These are phyloP conservation scores for Pterothamnion heteromorphum DNA, from an alignment of 31 red algal species.

Conservation along the genomic window DNA sequence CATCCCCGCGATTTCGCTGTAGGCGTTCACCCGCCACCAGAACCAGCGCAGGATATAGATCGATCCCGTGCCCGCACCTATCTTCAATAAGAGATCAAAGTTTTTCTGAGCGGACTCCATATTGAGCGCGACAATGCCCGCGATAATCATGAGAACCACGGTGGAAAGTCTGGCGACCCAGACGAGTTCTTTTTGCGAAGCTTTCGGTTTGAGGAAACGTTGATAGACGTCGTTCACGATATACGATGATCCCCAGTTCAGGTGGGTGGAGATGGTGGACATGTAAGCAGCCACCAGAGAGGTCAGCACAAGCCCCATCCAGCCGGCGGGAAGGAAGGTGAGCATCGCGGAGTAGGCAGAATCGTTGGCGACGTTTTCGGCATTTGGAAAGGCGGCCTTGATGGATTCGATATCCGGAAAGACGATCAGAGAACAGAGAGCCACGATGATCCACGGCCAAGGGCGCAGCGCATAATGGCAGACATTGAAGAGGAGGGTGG, in stretches of 20 bases:
- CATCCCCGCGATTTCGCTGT: neutral
- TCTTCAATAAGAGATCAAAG: constrained; percentile 4
- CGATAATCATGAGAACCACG: neutral
- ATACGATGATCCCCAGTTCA: constrained; percentile 20
- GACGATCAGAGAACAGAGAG: constrained; percentile 12
- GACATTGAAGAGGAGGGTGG: neutral
- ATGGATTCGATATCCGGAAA: neutral
- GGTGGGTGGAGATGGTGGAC: constrained; percentile 25
- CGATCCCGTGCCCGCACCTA: constrained; percentile 28
- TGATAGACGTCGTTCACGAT: constrained; percentile 26
- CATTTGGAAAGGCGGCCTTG: neutral
- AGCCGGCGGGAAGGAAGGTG: neutral
- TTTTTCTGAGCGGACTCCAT: neutral
- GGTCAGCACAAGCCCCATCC: neutral
- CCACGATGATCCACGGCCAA: constrained; percentile 42
- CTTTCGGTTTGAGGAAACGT: neutral
- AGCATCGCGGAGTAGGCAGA: constrained; percentile 20
- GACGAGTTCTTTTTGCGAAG: neutral
- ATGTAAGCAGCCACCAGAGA: constrained; percentile 9
- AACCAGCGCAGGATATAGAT: constrained; percentile 24
- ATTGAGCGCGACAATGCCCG: neutral
- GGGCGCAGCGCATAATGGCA: constrained; percentile 30
- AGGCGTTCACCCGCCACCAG: constrained; percentile 34
- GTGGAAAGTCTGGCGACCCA: neutral
- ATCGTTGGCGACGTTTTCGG: neutral